Percentiles rank a stretch among this genome's conserved stretches.
phyloP scores from a whole-genome alignment of 2,329 filamentous ascomycete genomes.

The Pestalotiopsis sp. region DNA sequence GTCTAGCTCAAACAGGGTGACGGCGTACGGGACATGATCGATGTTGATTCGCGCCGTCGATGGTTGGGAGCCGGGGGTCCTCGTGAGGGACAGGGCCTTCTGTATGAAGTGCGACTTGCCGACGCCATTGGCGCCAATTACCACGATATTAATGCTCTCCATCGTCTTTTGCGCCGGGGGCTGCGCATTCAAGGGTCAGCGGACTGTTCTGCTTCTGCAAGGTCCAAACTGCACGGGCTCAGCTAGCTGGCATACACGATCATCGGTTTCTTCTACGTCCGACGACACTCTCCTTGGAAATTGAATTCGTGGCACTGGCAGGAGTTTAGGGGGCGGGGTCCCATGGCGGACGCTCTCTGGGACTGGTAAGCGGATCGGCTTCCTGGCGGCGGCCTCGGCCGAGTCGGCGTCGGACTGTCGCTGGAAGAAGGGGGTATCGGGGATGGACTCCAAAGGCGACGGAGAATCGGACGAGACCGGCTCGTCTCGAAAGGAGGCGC shows the following conservation, averaged over 20 bases:
- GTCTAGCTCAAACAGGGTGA: slow-evolving; percentile 68
- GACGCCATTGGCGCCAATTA: slow-evolving; percentile 68
- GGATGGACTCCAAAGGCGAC: slow-evolving; percentile 55
- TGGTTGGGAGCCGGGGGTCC: slow-evolving; percentile 55
- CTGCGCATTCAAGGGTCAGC: slow-evolving; percentile 11
- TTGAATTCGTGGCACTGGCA: slow-evolving; percentile 48
- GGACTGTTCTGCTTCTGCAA: slow-evolving; percentile 16
- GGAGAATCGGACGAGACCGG: slow-evolving; percentile 33
- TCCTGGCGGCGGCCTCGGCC: slow-evolving; percentile 27
- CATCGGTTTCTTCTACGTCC: slow-evolving; percentile 38
- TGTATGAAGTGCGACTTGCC: slow-evolving; percentile 73
- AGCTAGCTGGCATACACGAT: slow-evolving; percentile 17
- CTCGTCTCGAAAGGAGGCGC: slow-evolving; percentile 15
- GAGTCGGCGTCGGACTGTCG: slow-evolving; percentile 43
- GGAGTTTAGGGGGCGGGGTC: slow-evolving; percentile 38
- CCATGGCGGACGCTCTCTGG: slow-evolving; percentile 40
- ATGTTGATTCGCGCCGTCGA: slow-evolving; percentile 61
- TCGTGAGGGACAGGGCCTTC: slow-evolving; percentile 58
- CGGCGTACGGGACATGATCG: slow-evolving; percentile 59
- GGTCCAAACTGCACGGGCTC: slow-evolving; percentile 8
- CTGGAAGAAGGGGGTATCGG: slow-evolving; percentile 60
- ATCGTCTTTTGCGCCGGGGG: slow-evolving; percentile 39
- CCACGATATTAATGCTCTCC: slow-evolving; percentile 66
- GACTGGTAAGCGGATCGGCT: slow-evolving; percentile 22
- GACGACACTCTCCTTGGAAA: slow-evolving; percentile 53